These are phyloP conservation scores for Suillus paluster DNA, from an alignment of 768 basidiomycete genomes.

Conservation along the genomic window DNA sequence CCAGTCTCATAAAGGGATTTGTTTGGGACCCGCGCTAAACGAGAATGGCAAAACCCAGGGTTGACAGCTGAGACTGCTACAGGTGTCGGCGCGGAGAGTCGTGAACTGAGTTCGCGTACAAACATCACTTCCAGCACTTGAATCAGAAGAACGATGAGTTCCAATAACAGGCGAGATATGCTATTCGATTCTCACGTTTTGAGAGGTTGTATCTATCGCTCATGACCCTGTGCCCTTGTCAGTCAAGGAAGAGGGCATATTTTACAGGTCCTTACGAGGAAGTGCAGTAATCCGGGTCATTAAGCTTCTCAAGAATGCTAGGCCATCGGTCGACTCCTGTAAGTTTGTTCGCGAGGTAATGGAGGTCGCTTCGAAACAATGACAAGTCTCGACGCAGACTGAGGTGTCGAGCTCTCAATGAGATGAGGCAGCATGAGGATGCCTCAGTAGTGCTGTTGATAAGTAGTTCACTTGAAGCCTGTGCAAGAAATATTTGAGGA, in stretches of 20 bases:
- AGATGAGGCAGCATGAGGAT: slow-evolving; percentile 40
- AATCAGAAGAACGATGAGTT: background rate
- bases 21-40: slow-evolving; percentile 21
- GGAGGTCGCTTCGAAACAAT: slow-evolving; percentile 37
- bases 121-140: slow-evolving; percentile 39
- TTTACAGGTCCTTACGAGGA: slow-evolving; percentile 17
- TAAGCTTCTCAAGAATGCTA: slow-evolving; percentile 33
- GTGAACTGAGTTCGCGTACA: slow-evolving; percentile 34
- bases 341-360: slow-evolving; percentile 19
- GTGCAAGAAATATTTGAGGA: background rate
- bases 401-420: slow-evolving; percentile 23
- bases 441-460: slow-evolving; percentile 35
- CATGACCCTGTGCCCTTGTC: slow-evolving; percentile 12
- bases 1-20: slow-evolving; percentile 7
- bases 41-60: slow-evolving; percentile 39
- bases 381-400: slow-evolving; percentile 31
- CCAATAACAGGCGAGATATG: background rate
- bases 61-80: slow-evolving; percentile 31
- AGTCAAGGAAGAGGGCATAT: slow-evolving; percentile 2
- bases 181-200: slow-evolving; percentile 24
- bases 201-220: slow-evolving; percentile 26
- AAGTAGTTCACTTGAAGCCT: slow-evolving; percentile 43
- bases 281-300: slow-evolving; percentile 26
- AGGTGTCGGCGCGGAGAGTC: slow-evolving; percentile 24
- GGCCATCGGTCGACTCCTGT: slow-evolving; percentile 10